Conservation (phyloP, 2,329 filamentous ascomycete species). For the Neopestalotiopsis rosae region DNA sequence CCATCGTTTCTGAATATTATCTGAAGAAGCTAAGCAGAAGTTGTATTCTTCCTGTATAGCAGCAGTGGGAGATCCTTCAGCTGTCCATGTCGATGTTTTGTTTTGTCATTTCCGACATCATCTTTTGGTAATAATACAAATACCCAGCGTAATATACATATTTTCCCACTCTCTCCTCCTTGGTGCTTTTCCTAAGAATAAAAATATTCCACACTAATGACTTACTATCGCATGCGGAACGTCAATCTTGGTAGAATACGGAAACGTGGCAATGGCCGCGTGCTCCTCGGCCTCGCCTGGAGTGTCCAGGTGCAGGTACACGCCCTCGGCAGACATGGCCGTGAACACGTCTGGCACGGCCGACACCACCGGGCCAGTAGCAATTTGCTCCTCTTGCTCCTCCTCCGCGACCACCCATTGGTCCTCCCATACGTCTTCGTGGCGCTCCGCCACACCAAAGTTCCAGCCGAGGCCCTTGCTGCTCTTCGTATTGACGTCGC, state of each 20-base stretch:
- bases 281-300: background rate
- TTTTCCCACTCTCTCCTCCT: background rate
- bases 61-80: too few relatives aligned
- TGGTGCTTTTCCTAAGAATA: background rate
- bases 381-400: background rate
- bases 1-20: too few relatives aligned
- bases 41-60: too few relatives aligned
- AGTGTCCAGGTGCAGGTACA: conserved; percentile 48
- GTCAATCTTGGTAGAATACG: conserved; percentile 35
- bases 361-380: conserved; percentile 33
- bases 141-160: background rate
- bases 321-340: conserved; percentile 63
- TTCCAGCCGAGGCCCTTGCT: background rate
- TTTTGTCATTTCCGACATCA: background rate
- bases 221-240: conserved; percentile 23
- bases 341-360: conserved; percentile 60
- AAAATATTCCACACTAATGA: background rate
- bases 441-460: conserved; percentile 30
- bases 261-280: conserved; percentile 19
- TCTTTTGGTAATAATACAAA: background rate
- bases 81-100: too few relatives aligned
- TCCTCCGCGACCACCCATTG: conserved; percentile 26
- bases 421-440: conserved; percentile 20
- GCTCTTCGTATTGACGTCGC: background rate
- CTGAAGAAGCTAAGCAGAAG: too few relatives aligned